Evolutionary conservation across 768 basidiomycete genomes (phyloP).

Genomic region (Mycena indigotica): DNA sequence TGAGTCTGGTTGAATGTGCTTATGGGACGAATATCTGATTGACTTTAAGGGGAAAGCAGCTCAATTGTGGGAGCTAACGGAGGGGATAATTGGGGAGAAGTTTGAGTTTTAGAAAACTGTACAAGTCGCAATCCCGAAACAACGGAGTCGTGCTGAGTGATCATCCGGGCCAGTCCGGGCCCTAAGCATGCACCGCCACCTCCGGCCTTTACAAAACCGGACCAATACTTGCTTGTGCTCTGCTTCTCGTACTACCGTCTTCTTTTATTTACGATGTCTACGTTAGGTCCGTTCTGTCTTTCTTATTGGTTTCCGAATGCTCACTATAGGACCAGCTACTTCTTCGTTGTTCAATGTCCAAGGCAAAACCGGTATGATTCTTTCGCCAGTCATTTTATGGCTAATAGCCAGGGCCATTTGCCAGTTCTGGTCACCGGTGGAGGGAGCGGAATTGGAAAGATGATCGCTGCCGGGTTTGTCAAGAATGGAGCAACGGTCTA

Average conservation of each 20-base stretch:
- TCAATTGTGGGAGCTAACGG: constrained; percentile 5
- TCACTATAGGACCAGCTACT: constrained; percentile 37
- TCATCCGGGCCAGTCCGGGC: too few species aligned
- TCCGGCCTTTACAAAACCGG: neutral
- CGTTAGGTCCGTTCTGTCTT: neutral
- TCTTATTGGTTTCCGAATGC: neutral
- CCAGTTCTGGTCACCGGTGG: constrained; percentile 82
- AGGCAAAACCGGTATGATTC: constrained; percentile 63
- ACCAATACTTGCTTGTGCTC: neutral
- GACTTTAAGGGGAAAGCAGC: neutral
- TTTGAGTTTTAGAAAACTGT: neutral
- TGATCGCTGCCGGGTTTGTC: constrained; percentile 81
- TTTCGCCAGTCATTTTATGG: neutral
- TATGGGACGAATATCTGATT: neutral
- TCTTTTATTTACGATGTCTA: neutral
- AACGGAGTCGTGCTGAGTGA: too few species aligned
- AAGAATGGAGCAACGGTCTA: constrained; percentile 89
- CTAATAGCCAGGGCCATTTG: neutral
- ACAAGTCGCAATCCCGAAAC: too few species aligned
- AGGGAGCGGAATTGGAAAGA: constrained; percentile 79
- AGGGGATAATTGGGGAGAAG: constrained; percentile 10
- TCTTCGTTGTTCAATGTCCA: constrained; percentile 63
- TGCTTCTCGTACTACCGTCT: neutral
- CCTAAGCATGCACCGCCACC: neutral
- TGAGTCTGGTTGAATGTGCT: neutral